Percentiles rank a stretch among this genome's conserved stretches.
These are phyloP conservation scores for Euphrasia arctica DNA, from an alignment of 305 asterid species.

Conservation along the genomic window DNA sequence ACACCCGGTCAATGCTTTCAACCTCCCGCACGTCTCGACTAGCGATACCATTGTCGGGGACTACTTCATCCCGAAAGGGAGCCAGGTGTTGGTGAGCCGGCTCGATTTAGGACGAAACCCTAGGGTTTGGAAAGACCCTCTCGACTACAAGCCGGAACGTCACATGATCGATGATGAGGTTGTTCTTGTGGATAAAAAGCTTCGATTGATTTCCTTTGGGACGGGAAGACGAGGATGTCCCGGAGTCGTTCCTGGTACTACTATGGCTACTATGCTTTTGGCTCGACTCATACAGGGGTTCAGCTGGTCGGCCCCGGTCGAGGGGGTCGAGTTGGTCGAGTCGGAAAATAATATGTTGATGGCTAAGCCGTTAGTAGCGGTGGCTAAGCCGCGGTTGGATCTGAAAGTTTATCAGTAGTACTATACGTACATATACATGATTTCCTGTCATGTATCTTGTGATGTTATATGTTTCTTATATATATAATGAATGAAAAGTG, in stretches of 20 bases:
- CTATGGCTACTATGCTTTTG: too few species aligned
- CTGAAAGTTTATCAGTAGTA: background rate
- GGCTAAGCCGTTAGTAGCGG: constrained; percentile 8
- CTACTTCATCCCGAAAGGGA: constrained; percentile 30
- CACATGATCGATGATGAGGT: background rate
- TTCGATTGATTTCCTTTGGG: constrained; percentile 24
- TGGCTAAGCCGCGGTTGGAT: background rate
- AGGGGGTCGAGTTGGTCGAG: constrained; percentile 10
- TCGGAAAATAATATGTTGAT: background rate
- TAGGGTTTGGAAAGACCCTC: constrained; percentile 28
- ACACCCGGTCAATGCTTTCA: constrained; percentile 28
- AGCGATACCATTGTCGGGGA: constrained; percentile 24
- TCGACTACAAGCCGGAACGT: constrained; percentile 26
- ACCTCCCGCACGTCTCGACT: constrained; percentile 24
- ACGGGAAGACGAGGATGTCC: background rate
- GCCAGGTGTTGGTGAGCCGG: constrained; percentile 26
- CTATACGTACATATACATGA: background rate
- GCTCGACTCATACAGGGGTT: too few species aligned
- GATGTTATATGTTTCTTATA: too few species aligned
- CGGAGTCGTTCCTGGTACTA: too few species aligned
- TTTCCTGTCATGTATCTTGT: too few species aligned
- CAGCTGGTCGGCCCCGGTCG: background rate
- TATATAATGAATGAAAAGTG: too few species aligned
- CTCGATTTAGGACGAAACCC: constrained; percentile 28
- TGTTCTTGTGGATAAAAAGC: constrained; percentile 13